Base-by-base conservation (phyloP, 495 filamentous ascomycete species). In the Mytilinidion resinicola region DNA sequence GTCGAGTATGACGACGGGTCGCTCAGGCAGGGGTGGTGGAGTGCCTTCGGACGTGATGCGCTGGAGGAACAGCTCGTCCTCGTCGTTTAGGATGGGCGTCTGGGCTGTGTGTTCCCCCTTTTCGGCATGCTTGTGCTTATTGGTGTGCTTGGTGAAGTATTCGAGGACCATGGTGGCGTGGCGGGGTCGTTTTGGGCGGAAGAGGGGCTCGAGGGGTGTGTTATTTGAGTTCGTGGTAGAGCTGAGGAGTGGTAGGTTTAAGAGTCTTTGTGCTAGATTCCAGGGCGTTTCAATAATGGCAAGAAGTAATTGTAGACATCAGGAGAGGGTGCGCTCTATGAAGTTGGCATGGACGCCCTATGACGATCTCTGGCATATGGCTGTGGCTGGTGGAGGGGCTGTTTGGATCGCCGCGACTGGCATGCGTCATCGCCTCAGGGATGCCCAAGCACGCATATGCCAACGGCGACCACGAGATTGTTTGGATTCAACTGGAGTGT, bases 1-100 rank as follows among this genome's bases (percentile, higher is more conserved):
- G 14, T 69, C 63, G 0, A 59, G 51, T 33, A 69, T 66, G 19
- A 63, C 47, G 9, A 61, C 67, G 3, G 62, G 61, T 35, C 67
- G 61, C 8, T 44, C 36, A 6, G 66, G 67, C 6, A 66, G 64
- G 12, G 63, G 60, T 15, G 60, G 59, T 3, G 67, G 49, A 10
- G 68, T 53, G 25, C 64, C 61, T 34, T 69, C 64, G 3, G 68
- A 67, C 7, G 71, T 66, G 5, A 73, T 64, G 35, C 64, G 60
- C 25, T 69, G 39, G 51, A 75, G 69, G 55, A 73, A 72, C 55
- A 64, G 42, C 59, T 73, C 67, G 51, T 75, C 72, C 37, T 70
- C 71, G 19, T 69, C 67, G 20, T 69, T 70, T 37, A 75, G 61
- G 30, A 75, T 66, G 9, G 70, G 71, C 0, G 59, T 51, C 54